phyloP scores from a whole-genome alignment of 139 green algal species.

The Desmodesmus armatus region DNA sequence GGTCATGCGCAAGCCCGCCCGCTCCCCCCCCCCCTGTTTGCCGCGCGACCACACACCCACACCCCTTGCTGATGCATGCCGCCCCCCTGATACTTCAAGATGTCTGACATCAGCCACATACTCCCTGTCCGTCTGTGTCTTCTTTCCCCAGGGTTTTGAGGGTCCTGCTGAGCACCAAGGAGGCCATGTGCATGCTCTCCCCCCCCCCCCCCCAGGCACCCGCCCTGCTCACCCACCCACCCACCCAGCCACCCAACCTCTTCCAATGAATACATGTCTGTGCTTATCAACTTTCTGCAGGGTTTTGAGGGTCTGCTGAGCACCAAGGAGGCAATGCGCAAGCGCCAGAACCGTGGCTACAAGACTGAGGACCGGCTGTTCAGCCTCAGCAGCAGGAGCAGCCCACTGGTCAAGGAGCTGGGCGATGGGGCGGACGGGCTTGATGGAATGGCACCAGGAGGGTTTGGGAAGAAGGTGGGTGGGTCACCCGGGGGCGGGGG shows the following conservation, averaged over 20 bases:
- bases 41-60: no score
- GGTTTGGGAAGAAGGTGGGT: slow-evolving; percentile 56
- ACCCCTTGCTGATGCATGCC: no score
- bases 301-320: slow-evolving; percentile 84
- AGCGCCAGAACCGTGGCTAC: slow-evolving; percentile 67
- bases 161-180: slow-evolving; percentile 81
- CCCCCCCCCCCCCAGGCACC: no score
- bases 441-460: slow-evolving; percentile 40
- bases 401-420: slow-evolving; percentile 59
- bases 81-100: no score
- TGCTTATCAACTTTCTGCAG: slow-evolving; percentile 48
- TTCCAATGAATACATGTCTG: no score
- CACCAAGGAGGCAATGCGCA: slow-evolving; percentile 73
- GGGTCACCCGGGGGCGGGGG: no score
- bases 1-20: slow-evolving; percentile 65
- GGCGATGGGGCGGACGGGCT: background rate
- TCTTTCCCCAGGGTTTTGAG: slow-evolving; percentile 77
- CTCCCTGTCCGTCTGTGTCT: background rate
- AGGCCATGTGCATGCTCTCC: slow-evolving; percentile 68
- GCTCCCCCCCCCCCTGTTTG: no score
- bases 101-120: no score
- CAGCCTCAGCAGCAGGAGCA: slow-evolving; percentile 78
- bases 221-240: no score
- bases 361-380: slow-evolving; percentile 80
- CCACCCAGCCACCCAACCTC: no score